phyloP scores from a whole-genome alignment of 2,329 filamentous ascomycete species.

The Verticillium zaregamsianum region DNA sequence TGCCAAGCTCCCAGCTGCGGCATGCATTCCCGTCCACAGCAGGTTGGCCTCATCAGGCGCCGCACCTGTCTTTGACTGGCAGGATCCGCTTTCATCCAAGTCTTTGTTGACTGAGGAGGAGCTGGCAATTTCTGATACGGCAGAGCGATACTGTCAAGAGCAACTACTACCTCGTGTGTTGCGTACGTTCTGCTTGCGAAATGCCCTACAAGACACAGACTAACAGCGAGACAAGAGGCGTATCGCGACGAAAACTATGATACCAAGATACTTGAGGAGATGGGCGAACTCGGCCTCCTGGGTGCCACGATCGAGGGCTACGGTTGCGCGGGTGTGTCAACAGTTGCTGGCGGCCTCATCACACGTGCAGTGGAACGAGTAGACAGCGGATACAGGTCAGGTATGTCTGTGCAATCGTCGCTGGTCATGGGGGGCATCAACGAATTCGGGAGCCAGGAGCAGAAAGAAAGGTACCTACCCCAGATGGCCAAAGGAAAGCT shows the following conservation, averaged over 20 bases:
- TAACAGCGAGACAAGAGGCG: slow-evolving; percentile 53
- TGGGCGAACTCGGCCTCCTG: slow-evolving; percentile 87
- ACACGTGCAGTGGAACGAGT: slow-evolving; percentile 87
- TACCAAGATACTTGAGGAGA: slow-evolving; percentile 78
- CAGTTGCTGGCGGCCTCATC: slow-evolving; percentile 84
- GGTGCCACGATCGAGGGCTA: slow-evolving; percentile 85
- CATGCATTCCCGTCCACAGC: slow-evolving; percentile 12
- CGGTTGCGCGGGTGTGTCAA: slow-evolving; percentile 82
- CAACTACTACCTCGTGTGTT: slow-evolving; percentile 79
- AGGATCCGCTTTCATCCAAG: slow-evolving; percentile 75
- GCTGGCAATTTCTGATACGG: slow-evolving; percentile 81
- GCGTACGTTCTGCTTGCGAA: slow-evolving; percentile 48
- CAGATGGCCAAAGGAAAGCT: slow-evolving; percentile 78
- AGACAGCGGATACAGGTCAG: slow-evolving; percentile 86
- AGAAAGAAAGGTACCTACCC: slow-evolving; percentile 80
- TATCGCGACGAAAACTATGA: slow-evolving; percentile 86
- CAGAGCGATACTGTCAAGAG: slow-evolving; percentile 92
- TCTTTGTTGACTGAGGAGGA: slow-evolving; percentile 87
- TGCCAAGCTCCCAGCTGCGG: slow-evolving; percentile 6
- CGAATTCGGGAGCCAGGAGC: slow-evolving; percentile 80
- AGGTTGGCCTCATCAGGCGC: slow-evolving; percentile 30
- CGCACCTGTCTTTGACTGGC: slow-evolving; percentile 70
- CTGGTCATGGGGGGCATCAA: slow-evolving; percentile 91
- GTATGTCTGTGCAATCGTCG: slow-evolving; percentile 90
- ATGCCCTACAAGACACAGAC: neutral